Conservation (phyloP, 1,139 yeast genomes). For the Suhomyces bolitotheri region DNA sequence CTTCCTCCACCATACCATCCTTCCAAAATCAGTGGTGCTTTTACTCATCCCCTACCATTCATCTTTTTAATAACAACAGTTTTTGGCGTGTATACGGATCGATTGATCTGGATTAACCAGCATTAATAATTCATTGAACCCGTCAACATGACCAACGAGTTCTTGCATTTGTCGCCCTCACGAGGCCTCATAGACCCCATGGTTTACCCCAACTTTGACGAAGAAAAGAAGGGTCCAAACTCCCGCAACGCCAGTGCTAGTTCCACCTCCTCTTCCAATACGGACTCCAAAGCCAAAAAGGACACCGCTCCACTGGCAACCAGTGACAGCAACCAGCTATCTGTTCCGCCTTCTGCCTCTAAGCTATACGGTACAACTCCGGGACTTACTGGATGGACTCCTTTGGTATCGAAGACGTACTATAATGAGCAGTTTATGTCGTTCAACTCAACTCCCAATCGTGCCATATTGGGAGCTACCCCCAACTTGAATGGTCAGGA, state of each 20-base stretch:
- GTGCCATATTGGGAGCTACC: slow-evolving; percentile 9
- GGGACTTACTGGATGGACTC: slow-evolving; percentile 46
- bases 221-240: slow-evolving; percentile 10
- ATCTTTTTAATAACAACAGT: too few relatives aligned
- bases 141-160: slow-evolving; percentile 33
- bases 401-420: slow-evolving; percentile 42
- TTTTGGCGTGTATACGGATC: too few relatives aligned
- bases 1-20: too few relatives aligned
- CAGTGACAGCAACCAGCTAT: slow-evolving; percentile 10
- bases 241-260: neutral
- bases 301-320: slow-evolving; percentile 1
- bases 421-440: slow-evolving; percentile 38
- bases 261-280: slow-evolving; percentile 2
- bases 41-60: too few relatives aligned
- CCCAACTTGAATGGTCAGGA: slow-evolving; percentile 16
- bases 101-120: too few relatives aligned
- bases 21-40: too few relatives aligned
- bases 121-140: too few relatives aligned
- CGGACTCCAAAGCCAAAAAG: slow-evolving; percentile 8
- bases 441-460: slow-evolving; percentile 41
- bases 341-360: slow-evolving; percentile 33
- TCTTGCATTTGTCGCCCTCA: slow-evolving; percentile 39
- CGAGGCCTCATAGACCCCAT: slow-evolving; percentile 30
- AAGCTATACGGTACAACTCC: slow-evolving; percentile 20
- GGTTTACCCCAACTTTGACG: slow-evolving; percentile 21